Conservation (phyloP, 495 filamentous ascomycete genomes). For the Coniosporium apollinis region DNA sequence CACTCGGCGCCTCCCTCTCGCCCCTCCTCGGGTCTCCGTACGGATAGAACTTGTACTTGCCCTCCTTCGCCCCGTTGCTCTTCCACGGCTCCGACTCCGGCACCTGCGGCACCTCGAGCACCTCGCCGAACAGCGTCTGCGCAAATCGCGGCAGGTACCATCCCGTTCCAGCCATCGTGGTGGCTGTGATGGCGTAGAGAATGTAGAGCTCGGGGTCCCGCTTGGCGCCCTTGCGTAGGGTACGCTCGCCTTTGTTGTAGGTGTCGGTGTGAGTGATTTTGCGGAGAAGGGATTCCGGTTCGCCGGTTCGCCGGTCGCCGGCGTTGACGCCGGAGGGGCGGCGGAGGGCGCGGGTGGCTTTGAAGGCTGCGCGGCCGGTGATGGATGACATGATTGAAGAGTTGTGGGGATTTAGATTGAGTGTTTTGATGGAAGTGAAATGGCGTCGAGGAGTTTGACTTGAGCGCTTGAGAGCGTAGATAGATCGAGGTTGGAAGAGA, state of each 20-base stretch:
- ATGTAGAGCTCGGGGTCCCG: slow-evolving; percentile 67
- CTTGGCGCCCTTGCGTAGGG: slow-evolving; percentile 49
- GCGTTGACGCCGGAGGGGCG: slow-evolving; percentile 8
- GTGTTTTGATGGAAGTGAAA: too few species aligned
- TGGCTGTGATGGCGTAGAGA: background rate
- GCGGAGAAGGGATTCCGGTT: background rate
- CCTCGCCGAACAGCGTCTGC: background rate
- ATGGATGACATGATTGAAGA: slow-evolving; percentile 24
- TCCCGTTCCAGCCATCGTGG: slow-evolving; percentile 35
- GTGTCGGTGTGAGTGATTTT: background rate
- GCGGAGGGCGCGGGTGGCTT: slow-evolving; percentile 11
- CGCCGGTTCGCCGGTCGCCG: slow-evolving; percentile 2
- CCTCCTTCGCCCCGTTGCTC: slow-evolving; percentile 32
- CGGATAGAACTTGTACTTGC: slow-evolving; percentile 87
- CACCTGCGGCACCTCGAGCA: slow-evolving; percentile 42
- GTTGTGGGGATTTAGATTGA: too few species aligned
- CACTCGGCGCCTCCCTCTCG: slow-evolving; percentile 80
- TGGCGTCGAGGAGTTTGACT: too few species aligned
- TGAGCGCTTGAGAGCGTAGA: too few species aligned
- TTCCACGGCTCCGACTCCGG: slow-evolving; percentile 82
- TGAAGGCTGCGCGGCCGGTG: slow-evolving; percentile 19
- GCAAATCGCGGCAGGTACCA: slow-evolving; percentile 43
- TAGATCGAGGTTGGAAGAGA: too few species aligned
- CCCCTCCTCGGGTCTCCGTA: slow-evolving; percentile 60
- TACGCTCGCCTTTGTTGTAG: slow-evolving; percentile 23